These are phyloP conservation scores for Chimonanthus salicifolius DNA, from an alignment of 164 flowering plant species.

Conservation along the genomic window DNA sequence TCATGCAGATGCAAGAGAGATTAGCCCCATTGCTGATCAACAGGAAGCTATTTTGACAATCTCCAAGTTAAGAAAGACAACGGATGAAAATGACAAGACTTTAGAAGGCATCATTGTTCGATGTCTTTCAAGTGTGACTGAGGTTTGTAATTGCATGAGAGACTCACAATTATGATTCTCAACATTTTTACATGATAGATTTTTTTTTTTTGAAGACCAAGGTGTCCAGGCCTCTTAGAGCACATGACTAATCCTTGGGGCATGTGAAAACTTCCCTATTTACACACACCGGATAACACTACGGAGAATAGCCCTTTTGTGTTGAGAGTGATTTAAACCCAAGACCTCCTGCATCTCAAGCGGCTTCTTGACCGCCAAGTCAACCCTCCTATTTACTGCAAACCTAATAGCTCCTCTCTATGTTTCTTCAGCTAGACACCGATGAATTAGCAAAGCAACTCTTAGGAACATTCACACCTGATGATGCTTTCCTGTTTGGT, in stretches of 20 bases:
- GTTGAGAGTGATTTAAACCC: no score
- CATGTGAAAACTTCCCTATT: no score
- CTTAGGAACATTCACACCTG: constrained; percentile 63
- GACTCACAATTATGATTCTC: background rate
- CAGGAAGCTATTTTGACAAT: constrained; percentile 48
- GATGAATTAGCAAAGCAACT: constrained; percentile 53
- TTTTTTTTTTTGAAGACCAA: no score
- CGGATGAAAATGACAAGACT: constrained; percentile 33
- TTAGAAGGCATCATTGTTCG: constrained; percentile 41
- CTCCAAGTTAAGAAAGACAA: constrained; percentile 31
- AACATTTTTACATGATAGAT: background rate
- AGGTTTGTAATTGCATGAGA: constrained; percentile 38
- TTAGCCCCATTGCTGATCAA: constrained; percentile 59
- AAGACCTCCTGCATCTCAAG: no score
- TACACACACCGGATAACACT: no score
- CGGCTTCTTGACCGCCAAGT: no score
- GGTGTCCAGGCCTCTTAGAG: no score
- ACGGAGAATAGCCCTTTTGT: no score
- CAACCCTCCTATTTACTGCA: background rate
- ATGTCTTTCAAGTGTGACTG: constrained; percentile 38
- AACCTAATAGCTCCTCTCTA: background rate
- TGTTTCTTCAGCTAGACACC: constrained; percentile 38
- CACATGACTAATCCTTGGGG: no score
- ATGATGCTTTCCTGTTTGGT: constrained; percentile 68
- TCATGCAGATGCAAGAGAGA: constrained; percentile 47